Evolutionary conservation across 2,329 filamentous ascomycete genomes (phyloP).

Genomic region (Cephalotrichum gorgonifer): DNA sequence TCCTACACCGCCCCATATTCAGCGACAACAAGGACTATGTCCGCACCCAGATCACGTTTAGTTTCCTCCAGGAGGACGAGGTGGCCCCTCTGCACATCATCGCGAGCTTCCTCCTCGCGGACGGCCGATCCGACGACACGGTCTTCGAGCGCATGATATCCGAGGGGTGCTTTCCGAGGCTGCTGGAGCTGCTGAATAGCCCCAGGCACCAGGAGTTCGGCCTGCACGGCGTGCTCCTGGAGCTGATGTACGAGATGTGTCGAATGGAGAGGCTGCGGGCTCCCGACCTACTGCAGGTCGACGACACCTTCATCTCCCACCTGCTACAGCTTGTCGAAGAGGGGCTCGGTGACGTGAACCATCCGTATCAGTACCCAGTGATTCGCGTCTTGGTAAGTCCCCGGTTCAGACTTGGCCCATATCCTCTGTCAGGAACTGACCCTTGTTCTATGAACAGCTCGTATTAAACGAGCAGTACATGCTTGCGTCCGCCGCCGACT

Average conservation of each 20-base stretch:
- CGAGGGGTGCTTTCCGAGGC: slow-evolving; percentile 71
- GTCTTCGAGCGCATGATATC: slow-evolving; percentile 81
- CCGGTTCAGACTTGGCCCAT: background rate
- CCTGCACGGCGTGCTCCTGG: slow-evolving; percentile 71
- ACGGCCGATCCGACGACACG: slow-evolving; percentile 67
- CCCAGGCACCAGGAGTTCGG: slow-evolving; percentile 55
- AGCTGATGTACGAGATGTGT: slow-evolving; percentile 93
- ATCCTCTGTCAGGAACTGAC: slow-evolving; percentile 9
- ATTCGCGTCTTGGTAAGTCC: slow-evolving; percentile 75
- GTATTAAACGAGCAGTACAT: slow-evolving; percentile 98
- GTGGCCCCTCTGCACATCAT: slow-evolving; percentile 70
- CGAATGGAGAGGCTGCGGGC: slow-evolving; percentile 72
- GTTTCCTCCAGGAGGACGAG: slow-evolving; percentile 83
- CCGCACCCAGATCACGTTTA: slow-evolving; percentile 84
- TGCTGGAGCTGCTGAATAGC: slow-evolving; percentile 70
- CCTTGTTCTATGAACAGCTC: slow-evolving; percentile 57
- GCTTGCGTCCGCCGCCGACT: slow-evolving; percentile 50
- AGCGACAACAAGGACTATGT: slow-evolving; percentile 70
- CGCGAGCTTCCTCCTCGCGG: slow-evolving; percentile 73
- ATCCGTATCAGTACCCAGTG: slow-evolving; percentile 83
- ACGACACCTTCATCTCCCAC: slow-evolving; percentile 73
- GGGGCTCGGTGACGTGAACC: slow-evolving; percentile 74
- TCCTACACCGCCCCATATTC: slow-evolving; percentile 70
- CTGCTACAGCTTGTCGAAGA: slow-evolving; percentile 84
- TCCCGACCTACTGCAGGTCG: slow-evolving; percentile 66